Conservation (phyloP, 345 rosid genomes). For the Lagerstroemia speciosa region DNA sequence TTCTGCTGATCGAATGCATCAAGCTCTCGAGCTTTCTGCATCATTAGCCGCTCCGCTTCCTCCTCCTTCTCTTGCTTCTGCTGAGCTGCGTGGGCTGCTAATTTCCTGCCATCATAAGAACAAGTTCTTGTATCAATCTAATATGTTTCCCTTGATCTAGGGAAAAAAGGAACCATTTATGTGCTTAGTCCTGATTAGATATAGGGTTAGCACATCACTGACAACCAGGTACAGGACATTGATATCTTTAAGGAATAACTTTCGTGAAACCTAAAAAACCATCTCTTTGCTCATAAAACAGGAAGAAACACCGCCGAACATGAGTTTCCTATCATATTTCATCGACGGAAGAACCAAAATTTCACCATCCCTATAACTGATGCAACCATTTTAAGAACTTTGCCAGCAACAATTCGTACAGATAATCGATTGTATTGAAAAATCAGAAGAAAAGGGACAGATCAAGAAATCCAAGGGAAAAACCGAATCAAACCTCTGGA, state of each 20-base stretch:
- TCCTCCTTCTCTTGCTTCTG: constrained; percentile 78
- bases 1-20: constrained; percentile 96
- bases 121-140: not conserved
- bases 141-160: not conserved
- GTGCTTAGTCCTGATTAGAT: too few relatives aligned
- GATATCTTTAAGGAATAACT: not conserved
- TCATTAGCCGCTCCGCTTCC: constrained; percentile 57
- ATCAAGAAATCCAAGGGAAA: not conserved
- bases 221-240: not conserved
- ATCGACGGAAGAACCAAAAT: not conserved
- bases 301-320: not conserved
- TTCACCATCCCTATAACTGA: not conserved
- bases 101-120: constrained; percentile 40
- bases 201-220: too few relatives aligned
- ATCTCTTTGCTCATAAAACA: not conserved
- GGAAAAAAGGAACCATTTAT: not conserved
- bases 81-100: constrained; percentile 59
- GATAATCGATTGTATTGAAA: not conserved
- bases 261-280: not conserved
- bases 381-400: not conserved
- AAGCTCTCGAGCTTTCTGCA: constrained; percentile 71
- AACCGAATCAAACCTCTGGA: constrained; percentile 37
- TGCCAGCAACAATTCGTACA: not conserved
- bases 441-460: not conserved
- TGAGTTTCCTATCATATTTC: not conserved